Evolutionary conservation across 2,329 filamentous ascomycete species (phyloP).

Genomic region (Ceratocystis colombiana): DNA sequence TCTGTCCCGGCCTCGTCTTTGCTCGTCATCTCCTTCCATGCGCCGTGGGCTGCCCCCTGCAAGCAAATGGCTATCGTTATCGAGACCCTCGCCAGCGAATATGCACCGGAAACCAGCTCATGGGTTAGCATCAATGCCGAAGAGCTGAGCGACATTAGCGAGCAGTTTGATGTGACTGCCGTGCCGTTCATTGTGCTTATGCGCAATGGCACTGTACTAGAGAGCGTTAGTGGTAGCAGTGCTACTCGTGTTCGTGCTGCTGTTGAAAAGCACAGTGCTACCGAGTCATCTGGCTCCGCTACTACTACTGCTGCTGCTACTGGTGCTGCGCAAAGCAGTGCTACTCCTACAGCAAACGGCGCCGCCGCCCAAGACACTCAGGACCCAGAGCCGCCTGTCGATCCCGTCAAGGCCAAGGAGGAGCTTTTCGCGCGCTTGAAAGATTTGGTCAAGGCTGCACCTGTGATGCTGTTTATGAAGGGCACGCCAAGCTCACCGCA

Average conservation of each 20-base stretch:
- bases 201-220: slow-evolving; percentile 62
- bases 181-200: slow-evolving; percentile 86
- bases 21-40: slow-evolving; percentile 85
- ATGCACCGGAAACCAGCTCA: slow-evolving; percentile 59
- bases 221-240: slow-evolving; percentile 83
- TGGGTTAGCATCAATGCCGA: slow-evolving; percentile 93
- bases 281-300: slow-evolving; percentile 30
- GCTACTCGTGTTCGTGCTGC: slow-evolving; percentile 73
- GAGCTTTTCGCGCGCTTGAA: slow-evolving; percentile 70
- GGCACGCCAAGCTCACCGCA: slow-evolving; percentile 80
- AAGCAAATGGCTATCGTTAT: slow-evolving; percentile 87
- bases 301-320: slow-evolving; percentile 30
- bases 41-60: slow-evolving; percentile 93
- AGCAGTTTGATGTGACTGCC: slow-evolving; percentile 86
- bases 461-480: slow-evolving; percentile 83
- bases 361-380: not conserved
- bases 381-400: slow-evolving; percentile 31
- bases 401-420: slow-evolving; percentile 60
- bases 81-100: slow-evolving; percentile 73
- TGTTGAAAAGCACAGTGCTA: slow-evolving; percentile 65
- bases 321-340: slow-evolving; percentile 32
- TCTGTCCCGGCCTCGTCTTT: slow-evolving; percentile 60
- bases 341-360: slow-evolving; percentile 33
- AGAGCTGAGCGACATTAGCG: slow-evolving; percentile 82
- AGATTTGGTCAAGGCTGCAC: slow-evolving; percentile 85